Conservation (phyloP, 164 flowering plant genomes). For the Umbellularia californica region DNA sequence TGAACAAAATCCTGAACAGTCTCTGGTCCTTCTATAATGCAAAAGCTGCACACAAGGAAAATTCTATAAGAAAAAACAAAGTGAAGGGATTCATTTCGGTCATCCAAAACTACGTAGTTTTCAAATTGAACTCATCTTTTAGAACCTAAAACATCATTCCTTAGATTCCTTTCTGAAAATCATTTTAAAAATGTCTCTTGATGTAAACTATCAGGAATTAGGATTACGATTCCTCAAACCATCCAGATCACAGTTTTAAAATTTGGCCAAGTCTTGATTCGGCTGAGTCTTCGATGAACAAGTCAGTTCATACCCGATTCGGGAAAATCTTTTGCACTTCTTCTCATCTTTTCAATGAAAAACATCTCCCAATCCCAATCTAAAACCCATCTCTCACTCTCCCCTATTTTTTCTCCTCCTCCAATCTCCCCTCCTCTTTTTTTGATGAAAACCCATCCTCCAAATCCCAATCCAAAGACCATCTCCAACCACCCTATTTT, state of each 20-base stretch:
- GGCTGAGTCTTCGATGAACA: not conserved
- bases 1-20: conserved; percentile 80
- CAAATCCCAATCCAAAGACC: too few relatives aligned
- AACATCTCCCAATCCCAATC: too few relatives aligned
- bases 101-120: too few relatives aligned
- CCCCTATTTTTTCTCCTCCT: too few relatives aligned
- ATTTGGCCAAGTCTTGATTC: not conserved
- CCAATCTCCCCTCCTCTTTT: too few relatives aligned
- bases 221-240: not conserved
- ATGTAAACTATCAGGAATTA: not conserved
- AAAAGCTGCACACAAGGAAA: conserved; percentile 50
- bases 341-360: too few relatives aligned
- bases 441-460: too few relatives aligned
- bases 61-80: not conserved
- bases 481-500: too few relatives aligned
- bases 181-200: not conserved
- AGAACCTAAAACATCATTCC: not conserved
- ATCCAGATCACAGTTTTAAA: too few relatives aligned
- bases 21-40: conserved; percentile 96
- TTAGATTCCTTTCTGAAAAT: not conserved
- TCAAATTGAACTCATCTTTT: not conserved
- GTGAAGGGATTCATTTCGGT: not conserved
- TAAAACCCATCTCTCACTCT: too few relatives aligned
- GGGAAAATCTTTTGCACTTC: too few relatives aligned
- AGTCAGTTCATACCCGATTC: too few relatives aligned